These are phyloP conservation scores for Digitaria exilis DNA, from an alignment of 202 grass and related monocot genomes.

Conservation along the genomic window DNA sequence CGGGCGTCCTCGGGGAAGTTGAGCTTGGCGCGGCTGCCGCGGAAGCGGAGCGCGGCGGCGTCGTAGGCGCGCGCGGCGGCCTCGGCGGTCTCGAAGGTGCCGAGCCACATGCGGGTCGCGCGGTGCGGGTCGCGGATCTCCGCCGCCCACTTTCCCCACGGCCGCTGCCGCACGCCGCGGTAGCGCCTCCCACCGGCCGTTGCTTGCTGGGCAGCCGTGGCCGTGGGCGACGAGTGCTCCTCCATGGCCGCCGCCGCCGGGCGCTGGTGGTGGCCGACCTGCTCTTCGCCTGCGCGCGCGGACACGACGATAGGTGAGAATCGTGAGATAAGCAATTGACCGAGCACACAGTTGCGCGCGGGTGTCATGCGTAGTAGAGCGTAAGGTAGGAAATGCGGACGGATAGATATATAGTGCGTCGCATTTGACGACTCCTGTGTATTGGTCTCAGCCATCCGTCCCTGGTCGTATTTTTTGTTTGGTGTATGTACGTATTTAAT, in stretches of 20 bases:
- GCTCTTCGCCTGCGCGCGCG: slow-evolving; percentile 18
- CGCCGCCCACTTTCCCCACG: slow-evolving; percentile 91
- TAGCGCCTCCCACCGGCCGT: slow-evolving; percentile 66
- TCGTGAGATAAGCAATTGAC: not conserved
- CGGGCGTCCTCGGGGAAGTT: slow-evolving; percentile 94
- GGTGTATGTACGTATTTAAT: not conserved
- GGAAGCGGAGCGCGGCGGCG: slow-evolving; percentile 81
- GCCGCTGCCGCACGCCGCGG: slow-evolving; percentile 75
- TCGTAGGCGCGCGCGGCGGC: slow-evolving; percentile 92
- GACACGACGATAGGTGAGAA: not conserved
- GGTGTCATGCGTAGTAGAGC: too few relatives aligned
- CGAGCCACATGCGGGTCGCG: slow-evolving; percentile 86
- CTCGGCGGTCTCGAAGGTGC: slow-evolving; percentile 95
- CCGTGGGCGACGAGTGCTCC: slow-evolving; percentile 39
- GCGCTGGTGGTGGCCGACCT: not conserved
- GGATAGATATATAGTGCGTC: slow-evolving; percentile 22
- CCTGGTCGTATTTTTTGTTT: slow-evolving; percentile 30
- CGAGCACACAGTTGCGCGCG: not conserved
- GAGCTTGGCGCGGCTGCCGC: slow-evolving; percentile 94
- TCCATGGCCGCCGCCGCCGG: slow-evolving; percentile 46
- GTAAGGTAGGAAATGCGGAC: not conserved
- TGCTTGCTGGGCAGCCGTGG: slow-evolving; percentile 31
- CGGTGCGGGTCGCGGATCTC: slow-evolving; percentile 88
- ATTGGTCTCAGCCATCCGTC: not conserved
- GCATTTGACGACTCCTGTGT: not conserved